Evolutionary conservation across 129 eudicot genomes (phyloP), one percentile per base, ranked within the genome.

Genomic region (Logfia minima): DNA sequence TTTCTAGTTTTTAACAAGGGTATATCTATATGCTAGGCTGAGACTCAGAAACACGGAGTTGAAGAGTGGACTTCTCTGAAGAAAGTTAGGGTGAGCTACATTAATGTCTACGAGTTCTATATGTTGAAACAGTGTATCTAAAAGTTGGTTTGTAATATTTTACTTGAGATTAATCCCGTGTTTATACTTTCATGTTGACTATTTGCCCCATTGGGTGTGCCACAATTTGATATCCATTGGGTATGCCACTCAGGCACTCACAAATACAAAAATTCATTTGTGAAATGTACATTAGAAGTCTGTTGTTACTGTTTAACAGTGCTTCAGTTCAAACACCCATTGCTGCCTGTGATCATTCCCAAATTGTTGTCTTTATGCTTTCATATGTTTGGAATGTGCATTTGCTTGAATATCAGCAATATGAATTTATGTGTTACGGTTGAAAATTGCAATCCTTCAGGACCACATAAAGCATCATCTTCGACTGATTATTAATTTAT

Each of bases 51-150:
- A 76, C 96, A 88, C 70, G 97, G 97, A 34, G 74, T 76, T 32
- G 99, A 95, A 76, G 99, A 95, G 72, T 66, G 91, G 73, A 95
- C 86, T 79, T 80, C 90, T 71, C 87, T 92, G 52, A 95, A 95
- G 83, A 93, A 90, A 80, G 89, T 92, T 67, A 85, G 99, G 96
- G 99, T 95, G 81, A 86, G 97, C 84, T 66, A 43, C 70, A 22
- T 51, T 11, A 9, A 1, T 45, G 22, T 41, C 71, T 13, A 26
- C 41, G 70, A 52, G 65, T 61, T 74, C 45, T 45, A 16, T 68
- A 39, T 24, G 24, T 61, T 74, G 10, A 65, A 62, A 62, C 35
- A 24, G 29, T 62, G 67, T 24, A 22, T 62, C 67, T 24, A 14
- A 26, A 22, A 62, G 35, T 29, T 62, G 6, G 67, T 62, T 62